Evolutionary conservation across 768 basidiomycete species (phyloP).

Genomic region (Postia placenta): DNA sequence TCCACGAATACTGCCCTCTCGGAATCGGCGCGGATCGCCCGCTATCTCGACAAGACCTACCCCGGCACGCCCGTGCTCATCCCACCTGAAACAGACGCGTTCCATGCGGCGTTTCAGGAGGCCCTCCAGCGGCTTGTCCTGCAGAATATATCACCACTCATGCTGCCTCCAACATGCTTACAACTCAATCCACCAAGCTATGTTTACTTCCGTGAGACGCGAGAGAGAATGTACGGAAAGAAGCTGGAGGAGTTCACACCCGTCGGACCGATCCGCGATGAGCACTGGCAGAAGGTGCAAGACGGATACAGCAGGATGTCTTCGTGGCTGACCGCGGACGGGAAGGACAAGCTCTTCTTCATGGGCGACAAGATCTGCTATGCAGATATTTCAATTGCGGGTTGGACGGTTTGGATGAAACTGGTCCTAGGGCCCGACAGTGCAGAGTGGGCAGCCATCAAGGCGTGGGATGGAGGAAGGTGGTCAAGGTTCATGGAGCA

Average conservation of each 20-base stretch:
- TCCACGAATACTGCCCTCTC: slow-evolving; percentile 13
- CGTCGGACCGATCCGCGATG: slow-evolving; percentile 20
- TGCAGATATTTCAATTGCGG: slow-evolving; percentile 30
- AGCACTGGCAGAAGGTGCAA: slow-evolving; percentile 23
- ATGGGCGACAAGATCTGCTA: slow-evolving; percentile 27
- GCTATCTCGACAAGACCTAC: slow-evolving; percentile 23
- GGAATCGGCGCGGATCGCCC: slow-evolving; percentile 23
- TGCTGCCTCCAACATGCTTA: slow-evolving; percentile 9
- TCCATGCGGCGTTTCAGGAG: slow-evolving; percentile 20
- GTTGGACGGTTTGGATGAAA: slow-evolving; percentile 30
- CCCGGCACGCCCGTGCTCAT: slow-evolving; percentile 29
- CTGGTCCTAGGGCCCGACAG: slow-evolving; percentile 20
- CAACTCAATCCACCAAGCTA: slow-evolving; percentile 8
- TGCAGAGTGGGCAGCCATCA: slow-evolving; percentile 27
- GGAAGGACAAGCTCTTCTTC: slow-evolving; percentile 24
- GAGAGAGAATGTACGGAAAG: slow-evolving; percentile 26
- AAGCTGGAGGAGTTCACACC: slow-evolving; percentile 29
- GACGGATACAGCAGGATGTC: slow-evolving; percentile 22
- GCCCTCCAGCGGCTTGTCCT: slow-evolving; percentile 10
- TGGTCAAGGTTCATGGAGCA: slow-evolving; percentile 30
- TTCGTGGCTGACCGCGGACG: slow-evolving; percentile 25
- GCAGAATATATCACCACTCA: slow-evolving; percentile 1
- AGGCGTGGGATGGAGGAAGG: slow-evolving; percentile 32
- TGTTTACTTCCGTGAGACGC: slow-evolving; percentile 28
- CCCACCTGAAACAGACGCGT: slow-evolving; percentile 24